These are phyloP conservation scores for Fusarium concolor DNA, from an alignment of 2,329 filamentous ascomycete species.

Conservation along the genomic window DNA sequence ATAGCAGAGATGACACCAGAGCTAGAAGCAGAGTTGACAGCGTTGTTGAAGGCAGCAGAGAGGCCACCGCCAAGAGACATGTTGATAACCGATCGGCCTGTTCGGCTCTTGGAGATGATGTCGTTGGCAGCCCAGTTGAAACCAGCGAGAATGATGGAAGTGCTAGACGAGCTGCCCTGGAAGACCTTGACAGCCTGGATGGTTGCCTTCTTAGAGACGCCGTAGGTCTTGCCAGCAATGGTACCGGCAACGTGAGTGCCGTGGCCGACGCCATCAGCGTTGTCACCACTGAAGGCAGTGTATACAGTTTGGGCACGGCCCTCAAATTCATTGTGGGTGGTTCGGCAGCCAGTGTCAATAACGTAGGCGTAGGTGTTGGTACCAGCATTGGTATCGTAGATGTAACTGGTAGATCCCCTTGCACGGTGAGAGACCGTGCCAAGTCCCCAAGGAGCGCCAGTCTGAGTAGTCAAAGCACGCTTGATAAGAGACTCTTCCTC, in stretches of 20 bases:
- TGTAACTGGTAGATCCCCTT: conserved; percentile 53
- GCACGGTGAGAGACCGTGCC: conserved; percentile 49
- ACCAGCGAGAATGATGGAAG: conserved; percentile 50
- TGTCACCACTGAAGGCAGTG: conserved; percentile 44
- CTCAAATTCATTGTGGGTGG: conserved; percentile 65
- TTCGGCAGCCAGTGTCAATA: conserved; percentile 71
- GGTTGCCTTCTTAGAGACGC: conserved; percentile 58
- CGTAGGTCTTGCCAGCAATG: conserved; percentile 51
- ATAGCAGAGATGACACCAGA: conserved; percentile 64
- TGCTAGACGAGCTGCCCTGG: conserved; percentile 43
- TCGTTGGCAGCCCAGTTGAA: conserved; percentile 59
- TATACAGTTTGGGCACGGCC: conserved; percentile 58
- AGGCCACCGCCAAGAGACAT: conserved; percentile 65
- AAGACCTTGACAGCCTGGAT: conserved; percentile 62
- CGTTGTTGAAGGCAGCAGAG: conserved; percentile 62
- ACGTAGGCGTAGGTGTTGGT: conserved; percentile 67
- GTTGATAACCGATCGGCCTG: conserved; percentile 60
- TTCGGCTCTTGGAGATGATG: conserved; percentile 55
- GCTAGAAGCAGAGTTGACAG: conserved; percentile 58
- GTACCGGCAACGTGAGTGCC: conserved; percentile 57
- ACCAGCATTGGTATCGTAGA: conserved; percentile 61
- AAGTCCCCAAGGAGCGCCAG: conserved; percentile 49
- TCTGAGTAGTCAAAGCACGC: conserved; percentile 48
- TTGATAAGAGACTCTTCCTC: conserved; percentile 35
- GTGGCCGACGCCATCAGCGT: conserved; percentile 53